These are phyloP conservation scores for Biscogniauxia sp. DNA, from an alignment of 2,329 filamentous ascomycete genomes.

Conservation along the genomic window DNA sequence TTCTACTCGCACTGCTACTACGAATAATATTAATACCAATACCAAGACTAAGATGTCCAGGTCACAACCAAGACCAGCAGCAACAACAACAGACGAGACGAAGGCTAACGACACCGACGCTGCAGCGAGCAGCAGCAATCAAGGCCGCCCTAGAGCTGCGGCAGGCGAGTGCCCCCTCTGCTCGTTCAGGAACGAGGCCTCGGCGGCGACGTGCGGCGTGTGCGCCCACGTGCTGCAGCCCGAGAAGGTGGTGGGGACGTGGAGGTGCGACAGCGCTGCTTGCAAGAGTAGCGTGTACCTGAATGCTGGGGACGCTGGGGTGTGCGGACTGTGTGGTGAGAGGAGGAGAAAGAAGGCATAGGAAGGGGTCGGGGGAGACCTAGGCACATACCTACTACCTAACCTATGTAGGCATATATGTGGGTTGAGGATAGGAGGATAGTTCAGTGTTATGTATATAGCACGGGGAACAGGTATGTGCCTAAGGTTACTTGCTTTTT, in stretches of 20 bases:
- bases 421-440: too few species aligned
- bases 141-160: background rate
- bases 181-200: constrained; percentile 59
- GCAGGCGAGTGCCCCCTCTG: constrained; percentile 57
- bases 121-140: too few species aligned
- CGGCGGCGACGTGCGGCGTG: constrained; percentile 59
- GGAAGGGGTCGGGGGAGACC: too few species aligned
- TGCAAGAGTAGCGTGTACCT: constrained; percentile 60
- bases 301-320: constrained; percentile 66
- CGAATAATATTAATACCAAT: too few species aligned
- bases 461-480: background rate
- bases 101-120: too few species aligned
- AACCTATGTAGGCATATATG: too few species aligned
- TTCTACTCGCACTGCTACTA: background rate
- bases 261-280: constrained; percentile 57
- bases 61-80: too few species aligned
- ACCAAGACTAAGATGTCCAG: too few species aligned
- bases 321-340: constrained; percentile 68
- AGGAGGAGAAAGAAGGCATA: constrained; percentile 25
- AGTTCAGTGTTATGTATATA: too few species aligned
- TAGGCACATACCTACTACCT: too few species aligned
- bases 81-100: too few species aligned
- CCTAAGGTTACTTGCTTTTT: too few species aligned
- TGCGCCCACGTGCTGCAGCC: constrained; percentile 69
- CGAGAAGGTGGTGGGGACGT: constrained; percentile 52